phyloP scores from a whole-genome alignment of 192 early-diverging fungal species.

The Nowakowskiella sp. region DNA sequence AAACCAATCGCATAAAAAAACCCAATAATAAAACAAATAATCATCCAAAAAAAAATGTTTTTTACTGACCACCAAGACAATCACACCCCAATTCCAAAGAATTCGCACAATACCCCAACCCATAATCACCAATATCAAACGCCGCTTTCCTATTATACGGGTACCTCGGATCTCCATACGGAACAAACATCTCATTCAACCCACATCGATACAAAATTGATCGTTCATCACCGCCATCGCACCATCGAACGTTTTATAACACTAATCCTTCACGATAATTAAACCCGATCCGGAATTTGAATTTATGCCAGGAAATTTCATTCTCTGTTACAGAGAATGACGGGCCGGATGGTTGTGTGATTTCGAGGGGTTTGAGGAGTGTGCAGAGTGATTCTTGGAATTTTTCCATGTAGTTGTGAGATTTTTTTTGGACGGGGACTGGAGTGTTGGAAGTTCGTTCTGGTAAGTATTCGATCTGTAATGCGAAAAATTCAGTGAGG shows the following conservation, averaged over 20 bases:
- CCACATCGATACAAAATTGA: neutral
- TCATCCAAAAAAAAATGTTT: neutral
- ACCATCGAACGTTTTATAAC: neutral
- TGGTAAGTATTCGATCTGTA: neutral
- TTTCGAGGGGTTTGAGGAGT: neutral
- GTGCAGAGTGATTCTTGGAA: neutral
- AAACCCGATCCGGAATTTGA: neutral
- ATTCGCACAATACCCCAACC: neutral
- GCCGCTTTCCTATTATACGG: neutral
- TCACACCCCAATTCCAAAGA: neutral
- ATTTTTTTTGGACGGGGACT: neutral
- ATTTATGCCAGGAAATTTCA: neutral
- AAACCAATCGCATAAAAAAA: neutral
- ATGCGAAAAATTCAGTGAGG: no score
- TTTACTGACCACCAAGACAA: neutral
- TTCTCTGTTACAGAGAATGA: neutral
- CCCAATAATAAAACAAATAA: neutral
- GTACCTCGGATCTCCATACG: neutral
- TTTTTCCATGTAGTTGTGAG: neutral
- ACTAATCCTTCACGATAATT: neutral
- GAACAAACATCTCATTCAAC: neutral
- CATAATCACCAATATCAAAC: neutral
- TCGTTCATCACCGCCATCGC: neutral
- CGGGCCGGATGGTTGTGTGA: neutral
- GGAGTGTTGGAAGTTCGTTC: no score